Evolutionary conservation across 768 basidiomycete species (phyloP).

Genomic region (Boletus subparvulus): DNA sequence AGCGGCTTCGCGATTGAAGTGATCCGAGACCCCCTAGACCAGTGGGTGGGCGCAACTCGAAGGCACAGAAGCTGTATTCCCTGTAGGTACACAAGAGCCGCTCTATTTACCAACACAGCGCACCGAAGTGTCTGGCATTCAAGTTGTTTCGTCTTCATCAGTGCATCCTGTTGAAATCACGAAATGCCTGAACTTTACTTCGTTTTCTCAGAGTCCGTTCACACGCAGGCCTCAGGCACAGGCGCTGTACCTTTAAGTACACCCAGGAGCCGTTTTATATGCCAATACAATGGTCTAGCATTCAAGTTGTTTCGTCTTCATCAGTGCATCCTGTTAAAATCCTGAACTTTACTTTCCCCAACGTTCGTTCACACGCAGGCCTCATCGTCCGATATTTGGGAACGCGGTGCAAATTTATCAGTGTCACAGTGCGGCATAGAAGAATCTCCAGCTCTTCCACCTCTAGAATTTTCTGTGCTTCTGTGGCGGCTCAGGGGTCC

Average conservation of each 20-base stretch:
- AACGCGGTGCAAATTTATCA: constrained; percentile 15
- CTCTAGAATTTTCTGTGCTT: constrained; percentile 25
- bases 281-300: neutral
- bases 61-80: constrained; percentile 1
- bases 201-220: constrained; percentile 14
- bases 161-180: constrained; percentile 6
- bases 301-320: neutral
- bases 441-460: constrained; percentile 17
- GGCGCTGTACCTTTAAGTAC: neutral
- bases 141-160: constrained; percentile 4
- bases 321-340: constrained; percentile 4
- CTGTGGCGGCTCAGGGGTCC: constrained; percentile 26
- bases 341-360: constrained; percentile 18
- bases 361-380: constrained; percentile 18
- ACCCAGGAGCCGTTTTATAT: neutral
- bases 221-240: constrained; percentile 10
- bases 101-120: neutral
- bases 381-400: constrained; percentile 12
- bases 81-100: neutral
- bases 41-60: constrained; percentile 1
- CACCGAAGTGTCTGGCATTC: neutral
- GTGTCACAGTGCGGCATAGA: constrained; percentile 19
- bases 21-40: neutral
- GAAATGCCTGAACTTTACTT: constrained; percentile 17
- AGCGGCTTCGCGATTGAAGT: constrained; percentile 5